Base-by-base conservation (phyloP, 2,329 filamentous ascomycete genomes). In the Allantophomopsis cytisporea region DNA sequence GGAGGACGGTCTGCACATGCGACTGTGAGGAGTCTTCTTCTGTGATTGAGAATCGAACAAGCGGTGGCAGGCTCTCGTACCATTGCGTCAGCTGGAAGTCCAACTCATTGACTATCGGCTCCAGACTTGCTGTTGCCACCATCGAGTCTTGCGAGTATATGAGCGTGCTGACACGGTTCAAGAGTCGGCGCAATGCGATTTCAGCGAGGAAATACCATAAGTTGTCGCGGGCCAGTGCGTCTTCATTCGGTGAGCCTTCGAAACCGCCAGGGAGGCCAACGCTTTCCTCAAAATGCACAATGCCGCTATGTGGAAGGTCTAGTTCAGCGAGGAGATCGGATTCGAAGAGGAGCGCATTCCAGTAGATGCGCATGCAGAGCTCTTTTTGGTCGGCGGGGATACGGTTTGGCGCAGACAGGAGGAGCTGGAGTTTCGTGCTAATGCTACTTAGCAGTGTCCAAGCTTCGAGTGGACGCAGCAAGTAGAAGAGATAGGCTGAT, bases 201-300 rank as follows among this genome's bases (percentile, higher is more conserved):
- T 89, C 83, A 31, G 84, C 83, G 21, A 89, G 63, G 50, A 89
- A 89, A 53, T 91, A 91, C 83, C 84, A 89, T 12, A 89, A 64
- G 43, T 89, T 83, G 50, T 89, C 84, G 37, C 76, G 72, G 11
- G 80, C 82, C 7, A 76, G 73, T 7, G 66, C 64, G 46, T 79
- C 73, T 40, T 79, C 76, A n/a, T 77, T 76, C 43, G 72, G 61
- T 41, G 20, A 32, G 17, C 69, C 68, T 50, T 83, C 80, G 47
- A 89, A 91, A 0, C 80, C 80, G 4, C 81, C 79, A 1, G 84
- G 84, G 1, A 91, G 64, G 8, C 82, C 81, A 42, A 89, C 82
- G 15, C 76, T 76, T 51, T 89, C 83, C 56, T 89, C 84, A 40
- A 85, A 85, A 47, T 85, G 79, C 16, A 86, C 81, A 38, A 89